A percentile compares a stretch with the other conserved stretches of the same genome.
Conservation (phyloP, 106 monocot species). For the Allium cepa region DNA sequence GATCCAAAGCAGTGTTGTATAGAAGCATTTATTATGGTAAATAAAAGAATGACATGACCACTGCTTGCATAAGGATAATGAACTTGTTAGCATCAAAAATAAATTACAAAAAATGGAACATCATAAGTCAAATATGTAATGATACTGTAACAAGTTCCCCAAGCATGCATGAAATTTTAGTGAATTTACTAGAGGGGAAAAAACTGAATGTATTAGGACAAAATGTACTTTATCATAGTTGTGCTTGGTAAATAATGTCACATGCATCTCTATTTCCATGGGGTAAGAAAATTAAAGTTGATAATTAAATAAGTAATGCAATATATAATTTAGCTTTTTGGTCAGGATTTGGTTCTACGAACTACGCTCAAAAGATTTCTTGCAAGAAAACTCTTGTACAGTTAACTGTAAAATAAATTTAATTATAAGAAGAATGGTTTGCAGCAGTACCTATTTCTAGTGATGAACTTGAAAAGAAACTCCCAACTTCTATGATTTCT, state of each 20-base stretch:
- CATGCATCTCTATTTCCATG: no score
- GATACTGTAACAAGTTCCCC: no score
- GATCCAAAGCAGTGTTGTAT: conserved; percentile 70
- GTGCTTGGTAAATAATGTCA: not conserved
- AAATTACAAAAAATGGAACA: conserved; percentile 1
- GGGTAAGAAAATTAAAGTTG: no score
- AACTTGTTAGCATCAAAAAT: not conserved
- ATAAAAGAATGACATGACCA: conserved; percentile 82
- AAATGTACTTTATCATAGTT: not conserved
- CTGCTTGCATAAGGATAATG: conserved; percentile 20
- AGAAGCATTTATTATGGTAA: conserved; percentile 62
- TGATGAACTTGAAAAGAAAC: conserved; percentile 19
- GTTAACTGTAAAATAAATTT: no score
- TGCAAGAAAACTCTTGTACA: no score
- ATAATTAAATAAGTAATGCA: no score
- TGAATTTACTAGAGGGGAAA: not conserved
- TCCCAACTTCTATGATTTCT: conserved; percentile 22
- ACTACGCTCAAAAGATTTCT: no score
- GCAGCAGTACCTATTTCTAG: conserved; percentile 13
- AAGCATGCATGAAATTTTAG: no score
- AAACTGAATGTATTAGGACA: not conserved
- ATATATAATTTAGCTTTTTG: no score
- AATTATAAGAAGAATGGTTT: no score
- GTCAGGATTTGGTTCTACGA: no score
- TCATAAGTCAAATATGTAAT: not conserved